Evolutionary conservation across 1,284 basidiomycete genomes (phyloP), one percentile per base, ranked within the genome.

Genomic region (Austroboletus olivaceoglutinosus): DNA sequence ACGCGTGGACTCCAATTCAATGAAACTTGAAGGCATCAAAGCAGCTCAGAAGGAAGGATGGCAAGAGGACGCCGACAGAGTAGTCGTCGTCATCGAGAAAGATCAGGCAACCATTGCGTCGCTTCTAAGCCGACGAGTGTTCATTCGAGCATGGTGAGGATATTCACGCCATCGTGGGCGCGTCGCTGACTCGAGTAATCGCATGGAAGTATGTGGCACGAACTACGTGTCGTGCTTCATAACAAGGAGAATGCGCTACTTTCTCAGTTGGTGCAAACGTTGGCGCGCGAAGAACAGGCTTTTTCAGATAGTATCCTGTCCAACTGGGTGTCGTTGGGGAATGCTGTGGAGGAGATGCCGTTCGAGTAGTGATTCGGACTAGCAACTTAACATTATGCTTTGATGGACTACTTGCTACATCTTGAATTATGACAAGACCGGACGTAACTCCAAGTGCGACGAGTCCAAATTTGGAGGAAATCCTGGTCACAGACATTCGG

Each of bases 161-260:
- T 38, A 22, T 53, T 27, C 42, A 34, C 34, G 46, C 33, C 25
- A 19, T 43, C 3, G 33, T 48, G 30, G 39, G 34, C 22, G 34
- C n/a, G 15, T 48, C 31, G 16, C 34, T 51, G 45, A 54, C 21
- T 36, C 53, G 43, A 38, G 37, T 8, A n/a, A 19, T 22, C 42
- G 39, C 18, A n/a, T 43, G 48, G 39, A 47, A 91, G 93, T 58
- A 82, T 95, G 80, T 96, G 93, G 92, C 89, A 94, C 60, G 93
- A 96, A 68, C 75, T 95, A 15, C 82, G 89, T 13, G 87, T 93
- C 3, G 85, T 95, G 25, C 72, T 93, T 45, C 92, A 95, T 68
- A 93, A 93, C 61, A 75, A 89, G 38, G 92, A 95, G 71, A 91
- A 92, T 56, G 78, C 87, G 0, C 76, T 93, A 30, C 70, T 93